phyloP scores from a whole-genome alignment of 257 asterid genomes.

The Henckelia pumila region DNA sequence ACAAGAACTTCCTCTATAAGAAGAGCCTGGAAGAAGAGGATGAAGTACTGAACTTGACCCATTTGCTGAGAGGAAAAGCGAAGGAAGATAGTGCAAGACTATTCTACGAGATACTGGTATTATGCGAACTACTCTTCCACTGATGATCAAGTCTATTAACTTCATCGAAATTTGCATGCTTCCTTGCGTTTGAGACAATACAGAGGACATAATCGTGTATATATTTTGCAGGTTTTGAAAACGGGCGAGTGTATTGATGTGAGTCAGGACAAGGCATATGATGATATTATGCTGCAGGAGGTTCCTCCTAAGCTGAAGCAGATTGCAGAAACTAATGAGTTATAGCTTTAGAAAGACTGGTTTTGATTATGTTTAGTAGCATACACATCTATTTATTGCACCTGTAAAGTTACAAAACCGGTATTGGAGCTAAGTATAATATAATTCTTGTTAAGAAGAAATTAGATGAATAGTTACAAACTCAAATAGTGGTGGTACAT shows the following conservation, averaged over 20 bases:
- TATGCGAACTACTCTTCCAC: not conserved
- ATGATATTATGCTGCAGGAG: slow-evolving; percentile 47
- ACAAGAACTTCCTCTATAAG: slow-evolving; percentile 36
- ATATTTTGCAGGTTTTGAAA: slow-evolving; percentile 64
- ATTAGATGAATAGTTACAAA: too few relatives aligned
- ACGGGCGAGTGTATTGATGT: slow-evolving; percentile 51
- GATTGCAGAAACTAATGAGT: slow-evolving; percentile 2
- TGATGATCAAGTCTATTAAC: too few relatives aligned
- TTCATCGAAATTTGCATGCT: not conserved
- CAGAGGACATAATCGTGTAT: not conserved
- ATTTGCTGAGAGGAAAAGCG: slow-evolving; percentile 45
- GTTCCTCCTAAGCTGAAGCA: slow-evolving; percentile 42
- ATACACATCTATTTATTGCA: too few relatives aligned
- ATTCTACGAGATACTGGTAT: slow-evolving; percentile 83
- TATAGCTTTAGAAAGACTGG: not conserved
- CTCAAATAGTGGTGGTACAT: too few relatives aligned
- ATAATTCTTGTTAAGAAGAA: too few relatives aligned
- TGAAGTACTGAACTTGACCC: slow-evolving; percentile 41
- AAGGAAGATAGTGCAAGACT: slow-evolving; percentile 62
- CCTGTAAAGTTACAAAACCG: too few relatives aligned
- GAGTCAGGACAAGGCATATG: slow-evolving; percentile 56
- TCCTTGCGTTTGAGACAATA: not conserved
- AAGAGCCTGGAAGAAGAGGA: slow-evolving; percentile 38
- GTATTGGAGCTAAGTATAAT: too few relatives aligned
- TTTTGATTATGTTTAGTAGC: too few relatives aligned